phyloP scores from a whole-genome alignment of 257 asterid species.

The Solanum pinnatisectum region DNA sequence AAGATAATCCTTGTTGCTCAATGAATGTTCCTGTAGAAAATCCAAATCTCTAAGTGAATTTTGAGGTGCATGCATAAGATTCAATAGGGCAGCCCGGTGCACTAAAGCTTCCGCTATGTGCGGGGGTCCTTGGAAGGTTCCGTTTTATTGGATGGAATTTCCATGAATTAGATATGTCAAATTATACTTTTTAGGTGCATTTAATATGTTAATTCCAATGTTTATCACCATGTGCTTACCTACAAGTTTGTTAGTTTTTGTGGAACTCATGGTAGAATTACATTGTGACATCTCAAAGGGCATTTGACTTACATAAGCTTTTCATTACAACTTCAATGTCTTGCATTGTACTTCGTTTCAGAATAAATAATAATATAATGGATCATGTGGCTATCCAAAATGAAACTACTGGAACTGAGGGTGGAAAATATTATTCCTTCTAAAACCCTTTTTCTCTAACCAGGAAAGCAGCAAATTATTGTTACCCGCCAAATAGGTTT shows the following conservation, averaged over 20 bases:
- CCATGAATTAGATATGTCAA: neutral
- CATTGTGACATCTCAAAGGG: neutral
- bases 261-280: neutral
- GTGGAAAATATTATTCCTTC: neutral
- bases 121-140: neutral
- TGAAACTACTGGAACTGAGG: neutral
- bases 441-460: neutral
- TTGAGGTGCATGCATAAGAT: neutral
- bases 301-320: neutral
- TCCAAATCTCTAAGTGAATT: neutral
- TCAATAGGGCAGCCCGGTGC: neutral
- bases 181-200: neutral
- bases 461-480: neutral
- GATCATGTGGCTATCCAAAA: neutral
- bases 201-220: neutral
- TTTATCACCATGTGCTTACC: neutral
- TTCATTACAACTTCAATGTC: neutral
- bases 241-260: neutral
- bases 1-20: neutral
- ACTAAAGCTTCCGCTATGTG: neutral
- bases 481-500: neutral
- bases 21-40: neutral
- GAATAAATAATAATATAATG: neutral
- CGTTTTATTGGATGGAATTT: neutral
- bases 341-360: neutral